Base-by-base conservation (phyloP, 345 rosid genomes). In the Sonneratia caseolaris region DNA sequence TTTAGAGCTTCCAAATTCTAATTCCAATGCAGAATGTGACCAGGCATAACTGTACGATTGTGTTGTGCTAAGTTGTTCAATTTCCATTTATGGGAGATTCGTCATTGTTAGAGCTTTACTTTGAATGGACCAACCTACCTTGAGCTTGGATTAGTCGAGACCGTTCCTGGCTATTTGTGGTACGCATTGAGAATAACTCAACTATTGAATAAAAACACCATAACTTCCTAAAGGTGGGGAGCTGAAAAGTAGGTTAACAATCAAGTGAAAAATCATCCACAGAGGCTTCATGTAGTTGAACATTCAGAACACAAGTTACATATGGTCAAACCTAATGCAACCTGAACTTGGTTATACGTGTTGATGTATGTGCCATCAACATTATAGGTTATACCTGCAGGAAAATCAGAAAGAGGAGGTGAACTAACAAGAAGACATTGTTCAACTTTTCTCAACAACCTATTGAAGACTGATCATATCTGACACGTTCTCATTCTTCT, bases 371-470 rank as follows among this genome's bases (percentile, higher is more conserved):
- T 10, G 53, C 18, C 53, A 48, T 14, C 53, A 48, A 48, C 8
- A 48, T 10, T 12, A 3, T 48, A 27, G 32, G 32, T 27, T 27
- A 27, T 27, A 27, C 32, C 32, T 27, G 32, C 32, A 1, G 18
- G 59, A 53, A 53, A 21, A n/a, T 18, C 9, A 53, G 59, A 53
- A 3, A 18, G 22, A 53, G 59, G 24, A 53, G 59, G 59, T 53
- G 59, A 53, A 53, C 59, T 53, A 53, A 53, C 59, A 53, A 53
- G 7, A 53, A 53, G 59, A 53, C 3, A 18, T 47, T 47, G 14
- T 57, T n/a, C 64, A 2, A 5, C 38, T 27, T 62, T 62, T 62
- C 66, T 32, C 37, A 62, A 62, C 66, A 62, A 62, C 66, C 66
- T 62, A 12, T 11, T 27, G 66, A 62, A 62, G 37, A 62, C 27